Base-by-base conservation (phyloP, 2,329 filamentous ascomycete species). In the Phoma sp. region DNA sequence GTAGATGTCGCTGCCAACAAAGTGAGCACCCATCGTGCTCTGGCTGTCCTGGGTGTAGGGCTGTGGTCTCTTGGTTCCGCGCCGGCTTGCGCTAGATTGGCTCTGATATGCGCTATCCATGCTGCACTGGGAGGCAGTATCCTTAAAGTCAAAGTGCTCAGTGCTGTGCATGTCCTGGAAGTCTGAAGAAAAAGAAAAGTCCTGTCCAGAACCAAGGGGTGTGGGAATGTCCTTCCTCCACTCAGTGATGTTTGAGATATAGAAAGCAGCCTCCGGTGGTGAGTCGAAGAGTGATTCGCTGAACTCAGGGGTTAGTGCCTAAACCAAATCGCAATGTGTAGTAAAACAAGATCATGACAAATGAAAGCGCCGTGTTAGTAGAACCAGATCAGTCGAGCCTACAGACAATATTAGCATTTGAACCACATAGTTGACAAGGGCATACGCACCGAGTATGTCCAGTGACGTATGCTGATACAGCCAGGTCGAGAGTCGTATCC, bases 101-200 rank as follows among this genome's bases (percentile, higher is more conserved):
- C 74, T 76, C 48, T 75, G 71, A 54, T 77, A 76, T 53, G 73
- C 68, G 62, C 74, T 76, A 64, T 77, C 74, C 74, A 77, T 76
- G 65, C 73, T 75, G 66, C 70, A 74, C 56, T 73, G 73, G 57
- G 74, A 76, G 50, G 65, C 66, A 54, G 68, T 72, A 47, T 74
- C 72, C 66, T 74, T 74, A 34, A 64, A 60, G 47, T 74, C 69
- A 56, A 69, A 70, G 47, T 64, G 56, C 32, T 76, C 73, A 58
- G 66, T 58, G 53, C 62, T 64, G 58, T 64, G 65, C 67, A 75
- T 72, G 47, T 73, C 71, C 62, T 66, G 66, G 56, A 70, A 61
- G 5, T 73, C 69, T 59, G 71, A 61, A 52, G 61, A 65, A 53
- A 66, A 68, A 66, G 73, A 65, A 57, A 75, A 61, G 57, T 74